A percentile compares a stretch with the other conserved stretches of the same genome.
These are phyloP conservation scores for Ophiognomonia clavigignenti-juglandacearum DNA, from an alignment of 2,329 filamentous ascomycete genomes.

Conservation along the genomic window DNA sequence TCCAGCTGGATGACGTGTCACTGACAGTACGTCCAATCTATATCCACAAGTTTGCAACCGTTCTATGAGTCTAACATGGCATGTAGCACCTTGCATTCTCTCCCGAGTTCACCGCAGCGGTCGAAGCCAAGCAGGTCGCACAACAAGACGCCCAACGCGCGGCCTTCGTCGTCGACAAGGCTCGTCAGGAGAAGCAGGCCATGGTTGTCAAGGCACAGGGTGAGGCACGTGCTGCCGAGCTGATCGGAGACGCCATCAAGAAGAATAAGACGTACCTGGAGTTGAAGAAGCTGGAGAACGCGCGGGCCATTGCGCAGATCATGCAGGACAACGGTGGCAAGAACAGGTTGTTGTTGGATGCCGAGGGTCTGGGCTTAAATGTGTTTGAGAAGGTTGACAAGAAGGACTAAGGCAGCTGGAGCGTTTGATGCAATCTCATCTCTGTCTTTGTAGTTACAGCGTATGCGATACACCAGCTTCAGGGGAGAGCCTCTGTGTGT, in stretches of 20 bases:
- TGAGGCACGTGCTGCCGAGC: conserved; percentile 95
- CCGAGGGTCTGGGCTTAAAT: conserved; percentile 86
- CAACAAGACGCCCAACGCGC: conserved; percentile 95
- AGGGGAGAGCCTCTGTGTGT: conserved; percentile 10
- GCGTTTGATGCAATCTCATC: conserved; percentile 4
- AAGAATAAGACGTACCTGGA: conserved; percentile 97
- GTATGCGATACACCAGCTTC: not conserved
- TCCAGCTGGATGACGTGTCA: conserved; percentile 94
- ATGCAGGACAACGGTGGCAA: conserved; percentile 79
- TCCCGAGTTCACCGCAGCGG: conserved; percentile 67
- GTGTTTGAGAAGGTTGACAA: conserved; percentile 56
- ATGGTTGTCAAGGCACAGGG: conserved; percentile 98
- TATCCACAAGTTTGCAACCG: too few species aligned
- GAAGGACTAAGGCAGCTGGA: conserved; percentile 36
- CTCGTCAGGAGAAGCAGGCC: conserved; percentile 97
- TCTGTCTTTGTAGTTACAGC: not conserved
- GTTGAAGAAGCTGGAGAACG: conserved; percentile 97
- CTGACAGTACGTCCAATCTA: conserved; percentile 63
- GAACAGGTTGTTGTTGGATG: conserved; percentile 93
- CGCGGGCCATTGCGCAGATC: conserved; percentile 79
- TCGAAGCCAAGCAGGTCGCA: conserved; percentile 70
- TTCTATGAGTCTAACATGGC: conserved; percentile 20
- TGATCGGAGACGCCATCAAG: conserved; percentile 99
- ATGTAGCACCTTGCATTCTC: conserved; percentile 65
- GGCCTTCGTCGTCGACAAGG: conserved; percentile 97